Evolutionary conservation across 805 yeast species (phyloP).

Genomic region (Teunomyces barrocoloradensis): DNA sequence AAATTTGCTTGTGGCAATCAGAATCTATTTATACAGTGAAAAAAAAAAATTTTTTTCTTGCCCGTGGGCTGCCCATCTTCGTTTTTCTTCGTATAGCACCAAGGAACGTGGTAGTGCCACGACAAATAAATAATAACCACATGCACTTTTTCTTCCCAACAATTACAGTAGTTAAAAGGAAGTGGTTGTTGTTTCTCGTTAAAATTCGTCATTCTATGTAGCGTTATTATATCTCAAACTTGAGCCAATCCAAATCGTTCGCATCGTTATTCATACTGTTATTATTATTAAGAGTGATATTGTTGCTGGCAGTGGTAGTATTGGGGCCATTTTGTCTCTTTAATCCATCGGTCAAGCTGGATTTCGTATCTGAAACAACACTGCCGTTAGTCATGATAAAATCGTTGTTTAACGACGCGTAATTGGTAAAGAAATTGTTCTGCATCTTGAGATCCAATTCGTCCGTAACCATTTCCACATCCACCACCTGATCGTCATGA

Average conservation of each 20-base stretch:
- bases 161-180: not conserved
- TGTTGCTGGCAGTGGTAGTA: not conserved
- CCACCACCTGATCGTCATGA: slow-evolving; percentile 3
- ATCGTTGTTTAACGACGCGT: slow-evolving; percentile 17
- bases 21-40: not conserved
- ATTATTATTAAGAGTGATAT: not conserved
- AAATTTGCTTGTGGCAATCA: not conserved
- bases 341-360: slow-evolving; percentile 7
- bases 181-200: not conserved
- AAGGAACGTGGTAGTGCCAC: not conserved
- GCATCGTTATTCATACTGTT: slow-evolving; percentile 14
- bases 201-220: slow-evolving; percentile 3
- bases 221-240: slow-evolving; percentile 22
- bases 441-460: slow-evolving; percentile 6
- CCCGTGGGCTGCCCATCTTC: no score
- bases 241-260: slow-evolving; percentile 32
- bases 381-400: not conserved
- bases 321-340: not conserved
- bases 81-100: not conserved
- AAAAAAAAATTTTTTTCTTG: slow-evolving; percentile 6
- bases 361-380: not conserved
- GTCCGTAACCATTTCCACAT: slow-evolving; percentile 9
- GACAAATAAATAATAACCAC: not conserved
- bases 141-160: not conserved
- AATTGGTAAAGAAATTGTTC: slow-evolving; percentile 22